Evolutionary conservation across 208 protist species (phyloP).

Genomic region (Blastocrithidia nonstop): DNA sequence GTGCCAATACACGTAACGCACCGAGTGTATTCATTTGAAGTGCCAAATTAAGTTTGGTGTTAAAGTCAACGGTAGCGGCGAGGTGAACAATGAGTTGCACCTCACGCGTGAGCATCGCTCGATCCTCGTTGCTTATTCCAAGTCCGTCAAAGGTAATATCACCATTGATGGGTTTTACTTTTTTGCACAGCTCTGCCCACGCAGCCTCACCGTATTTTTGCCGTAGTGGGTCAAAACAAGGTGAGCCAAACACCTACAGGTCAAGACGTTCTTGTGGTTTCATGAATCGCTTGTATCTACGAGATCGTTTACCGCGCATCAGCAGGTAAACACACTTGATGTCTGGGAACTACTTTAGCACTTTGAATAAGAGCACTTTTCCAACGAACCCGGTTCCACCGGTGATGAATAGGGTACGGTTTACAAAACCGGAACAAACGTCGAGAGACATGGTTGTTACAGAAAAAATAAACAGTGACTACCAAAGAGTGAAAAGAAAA

Average conservation of each 20-base stretch:
- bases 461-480: background rate
- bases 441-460: conserved; percentile 31
- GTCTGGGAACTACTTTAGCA: conserved; percentile 66
- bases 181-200: conserved; percentile 24
- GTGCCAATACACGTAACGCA: conserved; percentile 46
- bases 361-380: conserved; percentile 71
- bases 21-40: conserved; percentile 78
- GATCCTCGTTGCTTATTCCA: conserved; percentile 33
- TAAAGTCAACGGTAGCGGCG: conserved; percentile 82
- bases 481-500: conserved; percentile 5
- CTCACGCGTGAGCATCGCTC: conserved; percentile 20
- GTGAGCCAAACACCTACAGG: conserved; percentile 48
- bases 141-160: conserved; percentile 58
- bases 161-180: conserved; percentile 45
- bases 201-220: conserved; percentile 30
- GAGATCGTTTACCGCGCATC: conserved; percentile 60
- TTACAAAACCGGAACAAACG: conserved; percentile 36
- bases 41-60: conserved; percentile 49
- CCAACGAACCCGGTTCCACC: conserved; percentile 79
- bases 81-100: conserved; percentile 70
- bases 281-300: conserved; percentile 40
- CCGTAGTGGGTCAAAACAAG: conserved; percentile 59
- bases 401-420: conserved; percentile 60
- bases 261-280: conserved; percentile 55
- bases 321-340: conserved; percentile 57